Conservation (phyloP, 352 stramenopile species). For the Pythium monospermum region DNA sequence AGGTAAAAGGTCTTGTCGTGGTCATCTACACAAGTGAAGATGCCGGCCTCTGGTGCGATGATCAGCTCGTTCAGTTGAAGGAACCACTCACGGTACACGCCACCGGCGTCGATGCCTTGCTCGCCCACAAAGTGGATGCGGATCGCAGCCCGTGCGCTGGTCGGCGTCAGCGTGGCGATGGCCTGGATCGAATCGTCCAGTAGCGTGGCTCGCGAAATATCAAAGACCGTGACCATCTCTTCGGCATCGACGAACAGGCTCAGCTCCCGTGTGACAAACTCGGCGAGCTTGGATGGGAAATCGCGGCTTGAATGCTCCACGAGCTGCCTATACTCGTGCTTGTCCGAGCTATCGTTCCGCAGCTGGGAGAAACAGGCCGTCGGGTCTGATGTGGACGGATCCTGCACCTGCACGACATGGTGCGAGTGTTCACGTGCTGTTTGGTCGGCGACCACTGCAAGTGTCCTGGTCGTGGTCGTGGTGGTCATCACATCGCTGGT, state of each 20-base stretch:
- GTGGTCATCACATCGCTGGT: neutral
- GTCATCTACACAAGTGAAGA: slow-evolving; percentile 29
- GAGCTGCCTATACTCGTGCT: slow-evolving; percentile 13
- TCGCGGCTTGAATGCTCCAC: slow-evolving; percentile 13
- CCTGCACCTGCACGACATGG: neutral
- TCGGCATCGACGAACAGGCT: slow-evolving; percentile 19
- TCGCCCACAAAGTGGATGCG: slow-evolving; percentile 61
- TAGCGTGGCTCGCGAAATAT: slow-evolving; percentile 25
- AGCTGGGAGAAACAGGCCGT: neutral
- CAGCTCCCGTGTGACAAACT: slow-evolving; percentile 24
- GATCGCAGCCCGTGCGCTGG: slow-evolving; percentile 29
- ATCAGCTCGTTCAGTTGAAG: slow-evolving; percentile 32
- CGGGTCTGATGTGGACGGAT: slow-evolving; percentile 15
- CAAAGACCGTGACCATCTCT: slow-evolving; percentile 16
- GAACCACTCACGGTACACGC: slow-evolving; percentile 67
- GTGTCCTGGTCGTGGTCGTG: no score
- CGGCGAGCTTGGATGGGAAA: slow-evolving; percentile 33
- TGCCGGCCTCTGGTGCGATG: slow-evolving; percentile 16
- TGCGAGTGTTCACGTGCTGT: neutral
- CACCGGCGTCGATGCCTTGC: slow-evolving; percentile 52
- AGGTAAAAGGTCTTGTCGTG: slow-evolving; percentile 32
- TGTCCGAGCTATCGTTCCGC: no score
- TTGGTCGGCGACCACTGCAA: no score
- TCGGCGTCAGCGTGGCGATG: slow-evolving; percentile 18
- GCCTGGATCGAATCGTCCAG: slow-evolving; percentile 29